Evolutionary conservation across 2,329 filamentous ascomycete species (phyloP).

Genomic region (Simplicillium aogashimaense): DNA sequence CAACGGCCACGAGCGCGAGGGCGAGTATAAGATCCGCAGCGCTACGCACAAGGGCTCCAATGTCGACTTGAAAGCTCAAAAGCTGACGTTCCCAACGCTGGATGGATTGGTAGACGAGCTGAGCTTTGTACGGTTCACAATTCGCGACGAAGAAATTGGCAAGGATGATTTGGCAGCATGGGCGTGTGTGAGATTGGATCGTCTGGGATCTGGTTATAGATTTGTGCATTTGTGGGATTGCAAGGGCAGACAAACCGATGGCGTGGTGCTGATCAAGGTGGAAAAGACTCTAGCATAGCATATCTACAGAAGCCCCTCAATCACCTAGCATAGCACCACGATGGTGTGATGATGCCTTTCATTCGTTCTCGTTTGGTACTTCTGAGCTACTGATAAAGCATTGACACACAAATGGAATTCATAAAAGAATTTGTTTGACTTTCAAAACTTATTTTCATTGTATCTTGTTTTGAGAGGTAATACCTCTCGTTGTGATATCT

Average conservation of each 20-base stretch:
- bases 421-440: no score
- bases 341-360: no score
- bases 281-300: constrained; percentile 41
- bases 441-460: no score
- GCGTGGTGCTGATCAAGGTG: constrained; percentile 65
- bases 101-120: constrained; percentile 55
- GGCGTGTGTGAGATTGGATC: constrained; percentile 80
- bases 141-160: constrained; percentile 78
- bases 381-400: no score
- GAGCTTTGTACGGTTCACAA: constrained; percentile 70
- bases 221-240: constrained; percentile 68
- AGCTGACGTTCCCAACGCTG: constrained; percentile 45
- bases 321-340: no score
- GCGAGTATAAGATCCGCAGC: constrained; percentile 49
- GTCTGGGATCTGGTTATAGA: constrained; percentile 64
- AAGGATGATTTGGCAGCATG: constrained; percentile 75
- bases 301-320: no score
- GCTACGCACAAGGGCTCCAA: constrained; percentile 46
- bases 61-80: constrained; percentile 52
- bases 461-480: background rate
- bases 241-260: constrained; percentile 54
- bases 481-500: background rate
- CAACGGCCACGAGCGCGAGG: constrained; percentile 26
- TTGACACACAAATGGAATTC: no score
- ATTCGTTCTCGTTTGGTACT: no score